Evolutionary conservation across 129 eudicot species (phyloP), one percentile per base, ranked within the genome.

Genomic region (Flaveria sonorensis): DNA sequence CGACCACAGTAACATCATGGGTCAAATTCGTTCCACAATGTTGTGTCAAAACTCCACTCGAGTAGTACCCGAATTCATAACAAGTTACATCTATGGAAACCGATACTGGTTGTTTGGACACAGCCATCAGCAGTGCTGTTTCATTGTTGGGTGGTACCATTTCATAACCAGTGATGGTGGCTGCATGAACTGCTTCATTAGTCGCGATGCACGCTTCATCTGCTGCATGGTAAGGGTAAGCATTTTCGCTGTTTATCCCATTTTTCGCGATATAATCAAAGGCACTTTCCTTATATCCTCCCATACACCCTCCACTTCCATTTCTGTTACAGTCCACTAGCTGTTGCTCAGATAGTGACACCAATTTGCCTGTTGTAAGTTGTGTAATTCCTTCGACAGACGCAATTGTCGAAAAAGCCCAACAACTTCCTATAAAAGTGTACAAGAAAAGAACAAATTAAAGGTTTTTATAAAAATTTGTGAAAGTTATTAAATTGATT

Each of bases 1-100:
- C 98, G 16, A 88, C 96, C 2, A 81, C 52, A 9, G 98, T 88
- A 36, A 90, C 98, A 14, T 89, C 98, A 26, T 92, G 96, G 75
- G 86, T 76, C 23, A 92, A 79, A 45, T 88, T 85, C 12, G 91
- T 85, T 10, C 92, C 90, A 67, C 98, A 88, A 6, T 69, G 77
- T 45, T 96, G 75, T 0, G 68, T 73, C 7, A 39, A 80, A 21
- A 80, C 71, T 5, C 84, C 84, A 43, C 75, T 59, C 0, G 73
- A 40, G 10, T 80, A 73, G 51, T 15, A 13, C 79, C 16, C 72
- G n/a, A 80, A 80, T 16, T 51, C 74, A 6, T 43, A 4, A 2
- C 72, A 16, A 61, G 23, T 21, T 3, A 79, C 79, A 7, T 50
- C 70, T 6, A 80, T 80, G 10, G 84, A 14, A 8, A 73, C 79